These are phyloP conservation scores for Neurospora sublineolata DNA, from an alignment of 495 filamentous ascomycete species.

Conservation along the genomic window DNA sequence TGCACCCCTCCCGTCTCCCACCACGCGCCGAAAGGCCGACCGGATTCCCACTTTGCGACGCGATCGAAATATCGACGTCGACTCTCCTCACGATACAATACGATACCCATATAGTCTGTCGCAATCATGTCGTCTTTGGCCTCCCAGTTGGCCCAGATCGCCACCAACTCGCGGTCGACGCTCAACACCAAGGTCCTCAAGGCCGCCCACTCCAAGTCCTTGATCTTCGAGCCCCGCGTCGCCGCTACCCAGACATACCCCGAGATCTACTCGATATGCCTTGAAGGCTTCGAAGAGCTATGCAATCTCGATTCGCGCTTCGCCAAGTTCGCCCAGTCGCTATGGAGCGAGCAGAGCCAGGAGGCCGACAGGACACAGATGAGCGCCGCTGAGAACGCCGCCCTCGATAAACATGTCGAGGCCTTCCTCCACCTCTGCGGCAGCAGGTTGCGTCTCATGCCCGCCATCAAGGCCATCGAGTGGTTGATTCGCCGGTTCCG, in stretches of 20 bases:
- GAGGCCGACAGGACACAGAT: constrained; percentile 74
- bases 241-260: constrained; percentile 82
- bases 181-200: constrained; percentile 86
- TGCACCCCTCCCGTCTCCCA: background rate
- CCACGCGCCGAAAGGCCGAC: background rate
- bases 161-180: constrained; percentile 61
- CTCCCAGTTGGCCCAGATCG: constrained; percentile 69
- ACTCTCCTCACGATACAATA: background rate
- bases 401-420: constrained; percentile 65
- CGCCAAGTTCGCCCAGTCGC: constrained; percentile 47
- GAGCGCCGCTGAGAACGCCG: constrained; percentile 66
- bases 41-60: background rate
- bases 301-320: constrained; percentile 76
- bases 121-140: constrained; percentile 53
- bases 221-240: constrained; percentile 75
- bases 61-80: background rate
- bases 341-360: constrained; percentile 91
- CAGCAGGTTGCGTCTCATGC: constrained; percentile 65
- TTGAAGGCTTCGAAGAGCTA: constrained; percentile 80
- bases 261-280: constrained; percentile 72
- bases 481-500: constrained; percentile 88
- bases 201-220: constrained; percentile 74
- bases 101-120: background rate
- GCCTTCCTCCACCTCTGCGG: constrained; percentile 70
- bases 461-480: constrained; percentile 81